Evolutionary conservation across 1,284 basidiomycete genomes (phyloP), one percentile per base, ranked within the genome.

Genomic region (Grifola frondosa): DNA sequence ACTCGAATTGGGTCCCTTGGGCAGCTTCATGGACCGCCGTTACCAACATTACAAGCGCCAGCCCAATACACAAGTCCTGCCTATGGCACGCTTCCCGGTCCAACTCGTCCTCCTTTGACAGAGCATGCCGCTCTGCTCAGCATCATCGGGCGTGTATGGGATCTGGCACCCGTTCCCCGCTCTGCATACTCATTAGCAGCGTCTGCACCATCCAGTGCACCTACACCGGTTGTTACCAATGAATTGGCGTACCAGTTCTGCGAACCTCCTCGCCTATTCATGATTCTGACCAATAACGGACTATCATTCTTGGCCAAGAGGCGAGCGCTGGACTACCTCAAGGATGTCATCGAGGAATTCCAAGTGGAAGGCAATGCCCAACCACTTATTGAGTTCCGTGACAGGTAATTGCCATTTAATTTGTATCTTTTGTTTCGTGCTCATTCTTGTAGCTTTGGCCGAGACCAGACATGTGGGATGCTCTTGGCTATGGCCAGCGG

Each of bases 381-480:
- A 54, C 76, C 81, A 23, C 78, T 88, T 37, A 75, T 86, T 29
- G 81, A 87, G 42, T 86, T 88, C 59, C 70, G 84, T 42, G 83
- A 88, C 54, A 86, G 82, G 85, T 79, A 52, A 31, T 49, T 54
- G 46, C 40, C 29, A 11, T 41, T 22, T 25, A 28, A 16, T 20
- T 49, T 21, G 40, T 46, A 16, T 16, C 32, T 11, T 30, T 38
- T 21, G 37, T 44, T 38, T 37, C 30, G 29, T 40, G 34, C 19
- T 15, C 2, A 20, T 37, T 16, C 31, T 15, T 50, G 11, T 52
- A 93, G 90, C 58, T 94, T 87, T 64, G 91, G 92, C 32, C 78
- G 88, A 37, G 87, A 92, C 61, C 89, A 97, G 60, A 88, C 89
- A 2, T 95, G 91, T 58, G 86, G 91, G 11, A 95, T 96, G 84